Evolutionary conservation across 257 asterid species (phyloP).

Genomic region (Scutellaria galericulata): DNA sequence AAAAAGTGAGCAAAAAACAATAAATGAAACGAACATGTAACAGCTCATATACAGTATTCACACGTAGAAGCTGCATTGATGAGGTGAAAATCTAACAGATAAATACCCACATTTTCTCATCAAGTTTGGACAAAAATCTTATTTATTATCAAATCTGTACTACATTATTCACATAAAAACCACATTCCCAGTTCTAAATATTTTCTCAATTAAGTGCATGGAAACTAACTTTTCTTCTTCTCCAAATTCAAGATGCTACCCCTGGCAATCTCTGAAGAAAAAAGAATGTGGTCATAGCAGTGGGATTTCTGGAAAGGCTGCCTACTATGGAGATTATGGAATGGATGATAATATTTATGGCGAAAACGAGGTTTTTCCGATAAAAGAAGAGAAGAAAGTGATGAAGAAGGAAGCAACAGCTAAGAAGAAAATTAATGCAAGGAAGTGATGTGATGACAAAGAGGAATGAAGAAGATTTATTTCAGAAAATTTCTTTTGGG

Average conservation of each 20-base stretch:
- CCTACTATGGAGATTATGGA: constrained; percentile 43
- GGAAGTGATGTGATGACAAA: constrained; percentile 4
- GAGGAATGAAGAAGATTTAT: neutral
- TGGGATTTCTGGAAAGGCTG: constrained; percentile 12
- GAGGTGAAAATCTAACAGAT: constrained; percentile 35
- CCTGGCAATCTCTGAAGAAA: constrained; percentile 34
- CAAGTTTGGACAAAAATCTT: constrained; percentile 6
- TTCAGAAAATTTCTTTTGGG: neutral
- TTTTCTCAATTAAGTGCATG: constrained; percentile 19
- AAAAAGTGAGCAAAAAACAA: neutral
- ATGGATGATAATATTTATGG: constrained; percentile 35
- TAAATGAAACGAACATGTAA: constrained; percentile 20
- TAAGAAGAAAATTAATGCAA: constrained; percentile 17
- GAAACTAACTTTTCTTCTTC: constrained; percentile 21
- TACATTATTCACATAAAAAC: neutral
- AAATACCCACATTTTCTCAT: constrained; percentile 14
- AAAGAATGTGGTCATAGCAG: constrained; percentile 1
- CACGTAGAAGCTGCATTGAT: neutral
- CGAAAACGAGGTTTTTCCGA: constrained; percentile 23
- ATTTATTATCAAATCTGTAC: constrained; percentile 22
- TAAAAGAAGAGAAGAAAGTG: constrained; percentile 15
- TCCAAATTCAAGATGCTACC: constrained; percentile 26
- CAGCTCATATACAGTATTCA: constrained; percentile 16
- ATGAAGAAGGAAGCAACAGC: constrained; percentile 26
- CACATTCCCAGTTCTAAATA: neutral